These are phyloP conservation scores for Stemphylium beticola DNA, from an alignment of 2,329 filamentous ascomycete genomes.

Conservation along the genomic window DNA sequence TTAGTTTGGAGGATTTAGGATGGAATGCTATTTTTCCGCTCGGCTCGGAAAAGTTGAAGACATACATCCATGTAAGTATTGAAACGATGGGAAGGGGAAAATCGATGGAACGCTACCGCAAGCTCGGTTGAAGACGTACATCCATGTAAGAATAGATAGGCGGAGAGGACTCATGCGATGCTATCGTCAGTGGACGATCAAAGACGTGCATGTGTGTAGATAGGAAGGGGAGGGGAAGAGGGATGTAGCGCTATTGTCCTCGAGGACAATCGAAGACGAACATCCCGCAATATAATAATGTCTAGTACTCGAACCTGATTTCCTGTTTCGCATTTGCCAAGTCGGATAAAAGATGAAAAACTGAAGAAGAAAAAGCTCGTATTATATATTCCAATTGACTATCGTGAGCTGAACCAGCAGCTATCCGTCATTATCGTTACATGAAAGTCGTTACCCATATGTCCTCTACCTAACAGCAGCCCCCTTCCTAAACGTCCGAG, in stretches of 20 bases:
- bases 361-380: neutral
- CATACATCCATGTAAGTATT: too few species aligned
- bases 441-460: neutral
- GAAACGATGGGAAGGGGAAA: too few species aligned
- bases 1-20: conserved; percentile 1
- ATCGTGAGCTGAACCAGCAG: conserved; percentile 8
- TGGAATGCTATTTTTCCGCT: conserved; percentile 31
- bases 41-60: too few species aligned
- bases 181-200: conserved; percentile 18
- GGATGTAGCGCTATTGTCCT: conserved; percentile 10
- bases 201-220: conserved; percentile 20
- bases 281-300: conserved; percentile 8
- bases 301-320: neutral
- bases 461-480: conserved; percentile 62
- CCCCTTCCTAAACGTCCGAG: conserved; percentile 58
- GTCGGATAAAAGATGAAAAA: neutral
- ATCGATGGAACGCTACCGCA: conserved; percentile 1
- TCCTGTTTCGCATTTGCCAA: neutral
- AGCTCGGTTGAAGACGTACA: conserved; percentile 36
- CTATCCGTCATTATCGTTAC: neutral
- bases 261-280: conserved; percentile 6
- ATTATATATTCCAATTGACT: neutral
- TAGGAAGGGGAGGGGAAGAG: neutral
- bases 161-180: conserved; percentile 8
- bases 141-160: conserved; percentile 1